Conservation (phyloP, 148 eudicot genomes). For the Vaccinium corymbosum region DNA sequence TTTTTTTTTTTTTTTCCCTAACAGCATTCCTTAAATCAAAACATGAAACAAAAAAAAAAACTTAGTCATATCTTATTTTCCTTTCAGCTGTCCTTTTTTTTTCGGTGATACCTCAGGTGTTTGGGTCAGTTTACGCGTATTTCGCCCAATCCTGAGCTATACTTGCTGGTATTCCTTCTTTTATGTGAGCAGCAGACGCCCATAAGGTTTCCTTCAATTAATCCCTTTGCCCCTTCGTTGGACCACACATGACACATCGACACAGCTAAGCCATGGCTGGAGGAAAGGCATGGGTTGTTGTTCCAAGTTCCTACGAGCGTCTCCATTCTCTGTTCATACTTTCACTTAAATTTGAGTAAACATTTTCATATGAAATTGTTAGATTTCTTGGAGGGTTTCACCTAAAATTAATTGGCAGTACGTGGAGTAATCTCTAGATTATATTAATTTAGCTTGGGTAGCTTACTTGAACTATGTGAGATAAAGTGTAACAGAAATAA, state of each 20-base stretch:
- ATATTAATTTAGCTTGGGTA: too few species aligned
- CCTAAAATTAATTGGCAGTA: too few species aligned
- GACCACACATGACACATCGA: constrained; percentile 1
- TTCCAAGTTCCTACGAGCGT: background rate
- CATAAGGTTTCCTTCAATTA: background rate
- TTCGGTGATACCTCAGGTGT: too few species aligned
- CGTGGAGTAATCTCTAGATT: too few species aligned
- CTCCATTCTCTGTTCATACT: background rate
- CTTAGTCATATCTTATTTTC: background rate
- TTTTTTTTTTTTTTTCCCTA: too few species aligned
- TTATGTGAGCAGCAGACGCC: background rate
- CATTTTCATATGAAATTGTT: background rate
- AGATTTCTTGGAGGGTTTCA: too few species aligned
- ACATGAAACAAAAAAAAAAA: background rate
- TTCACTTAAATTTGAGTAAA: too few species aligned
- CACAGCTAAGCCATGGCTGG: background rate
- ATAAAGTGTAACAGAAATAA: too few species aligned
- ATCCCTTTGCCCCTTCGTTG: background rate
- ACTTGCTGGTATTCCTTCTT: background rate
- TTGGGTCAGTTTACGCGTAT: too few species aligned
- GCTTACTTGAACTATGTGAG: too few species aligned
- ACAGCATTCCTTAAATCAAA: background rate
- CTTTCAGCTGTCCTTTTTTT: background rate
- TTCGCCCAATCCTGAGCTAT: background rate
- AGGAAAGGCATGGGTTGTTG: background rate